Conservation (phyloP, 1,284 basidiomycete species). For the Coniferiporia sulphurascens region DNA sequence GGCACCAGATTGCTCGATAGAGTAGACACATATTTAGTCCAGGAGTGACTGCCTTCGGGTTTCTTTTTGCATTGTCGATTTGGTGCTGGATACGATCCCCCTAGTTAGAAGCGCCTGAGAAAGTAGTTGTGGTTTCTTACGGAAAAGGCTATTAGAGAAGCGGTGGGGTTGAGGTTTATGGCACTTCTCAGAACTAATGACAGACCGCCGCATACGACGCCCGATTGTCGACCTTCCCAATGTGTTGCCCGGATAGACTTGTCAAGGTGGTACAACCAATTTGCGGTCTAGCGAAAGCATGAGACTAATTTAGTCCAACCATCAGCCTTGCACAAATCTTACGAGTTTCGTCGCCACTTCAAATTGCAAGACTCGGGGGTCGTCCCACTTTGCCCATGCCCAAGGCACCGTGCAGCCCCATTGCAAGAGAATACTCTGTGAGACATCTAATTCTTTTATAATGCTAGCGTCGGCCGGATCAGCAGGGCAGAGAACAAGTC, state of each 20-base stretch:
- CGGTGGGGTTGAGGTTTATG: not conserved
- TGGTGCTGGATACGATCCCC: not conserved
- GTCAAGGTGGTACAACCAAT: conserved; percentile 41
- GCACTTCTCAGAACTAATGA: not conserved
- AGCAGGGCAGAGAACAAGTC: conserved; percentile 25
- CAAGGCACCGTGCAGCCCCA: conserved; percentile 54
- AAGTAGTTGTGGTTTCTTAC: not conserved
- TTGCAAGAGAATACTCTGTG: conserved; percentile 44
- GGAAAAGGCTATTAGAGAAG: conserved; percentile 4
- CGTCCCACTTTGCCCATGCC: conserved; percentile 61
- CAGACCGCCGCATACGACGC: not conserved
- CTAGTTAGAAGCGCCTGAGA: not conserved
- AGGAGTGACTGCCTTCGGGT: not conserved
- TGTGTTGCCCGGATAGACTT: not conserved
- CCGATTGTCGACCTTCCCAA: not conserved
- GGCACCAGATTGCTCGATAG: conserved; percentile 1
- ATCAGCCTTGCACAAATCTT: conserved; percentile 20
- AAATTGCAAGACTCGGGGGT: conserved; percentile 42
- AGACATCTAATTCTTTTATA: conserved; percentile 33
- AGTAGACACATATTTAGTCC: not conserved
- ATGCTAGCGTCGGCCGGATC: conserved; percentile 23
- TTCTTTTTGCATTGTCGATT: not conserved
- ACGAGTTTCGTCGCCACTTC: conserved; percentile 50
- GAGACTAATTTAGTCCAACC: not conserved
- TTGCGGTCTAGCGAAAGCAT: conserved; percentile 38